phyloP scores from a whole-genome alignment of 2,329 filamentous ascomycete species.

The Pestalotiopsis sp. region DNA sequence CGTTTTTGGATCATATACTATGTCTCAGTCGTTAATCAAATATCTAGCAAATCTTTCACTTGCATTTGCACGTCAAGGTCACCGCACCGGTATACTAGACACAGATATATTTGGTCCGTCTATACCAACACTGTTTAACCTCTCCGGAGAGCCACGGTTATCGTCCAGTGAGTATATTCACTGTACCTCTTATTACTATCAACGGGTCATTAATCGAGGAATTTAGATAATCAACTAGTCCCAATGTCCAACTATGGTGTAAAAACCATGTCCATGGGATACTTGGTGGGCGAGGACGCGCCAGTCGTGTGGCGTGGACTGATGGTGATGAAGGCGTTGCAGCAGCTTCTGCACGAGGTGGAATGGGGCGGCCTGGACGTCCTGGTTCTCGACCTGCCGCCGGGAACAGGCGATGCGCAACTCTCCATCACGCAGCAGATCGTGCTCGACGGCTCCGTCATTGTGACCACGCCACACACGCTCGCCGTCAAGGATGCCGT shows the following conservation, averaged over 20 bases:
- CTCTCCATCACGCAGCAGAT: conserved; percentile 96
- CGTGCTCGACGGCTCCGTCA: conserved; percentile 81
- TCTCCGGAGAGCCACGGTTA: conserved; percentile 77
- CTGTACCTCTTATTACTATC: background rate
- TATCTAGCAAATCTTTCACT: conserved; percentile 76
- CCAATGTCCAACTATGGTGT: conserved; percentile 93
- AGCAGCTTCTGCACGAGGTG: conserved; percentile 93
- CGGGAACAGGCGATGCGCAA: conserved; percentile 94
- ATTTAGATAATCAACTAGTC: conserved; percentile 75
- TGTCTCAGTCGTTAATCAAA: background rate
- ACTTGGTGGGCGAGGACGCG: conserved; percentile 77
- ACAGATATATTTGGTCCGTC: conserved; percentile 97
- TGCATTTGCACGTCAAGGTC: conserved; percentile 79
- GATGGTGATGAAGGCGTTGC: conserved; percentile 97
- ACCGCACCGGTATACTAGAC: conserved; percentile 86
- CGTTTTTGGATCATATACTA: too few relatives aligned
- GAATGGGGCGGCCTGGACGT: conserved; percentile 91
- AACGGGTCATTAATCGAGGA: background rate
- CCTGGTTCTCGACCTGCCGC: conserved; percentile 87
- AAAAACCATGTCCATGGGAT: conserved; percentile 99
- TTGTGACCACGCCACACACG: conserved; percentile 93
- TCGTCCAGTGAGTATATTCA: conserved; percentile 62
- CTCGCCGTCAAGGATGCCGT: conserved; percentile 90
- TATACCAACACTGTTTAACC: conserved; percentile 84
- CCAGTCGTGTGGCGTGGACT: conserved; percentile 94